A percentile compares a stretch with the other conserved stretches of the same genome.
Evolutionary conservation across 495 filamentous ascomycete species (phyloP).

Genomic region (Polyplosphaeria fusca): DNA sequence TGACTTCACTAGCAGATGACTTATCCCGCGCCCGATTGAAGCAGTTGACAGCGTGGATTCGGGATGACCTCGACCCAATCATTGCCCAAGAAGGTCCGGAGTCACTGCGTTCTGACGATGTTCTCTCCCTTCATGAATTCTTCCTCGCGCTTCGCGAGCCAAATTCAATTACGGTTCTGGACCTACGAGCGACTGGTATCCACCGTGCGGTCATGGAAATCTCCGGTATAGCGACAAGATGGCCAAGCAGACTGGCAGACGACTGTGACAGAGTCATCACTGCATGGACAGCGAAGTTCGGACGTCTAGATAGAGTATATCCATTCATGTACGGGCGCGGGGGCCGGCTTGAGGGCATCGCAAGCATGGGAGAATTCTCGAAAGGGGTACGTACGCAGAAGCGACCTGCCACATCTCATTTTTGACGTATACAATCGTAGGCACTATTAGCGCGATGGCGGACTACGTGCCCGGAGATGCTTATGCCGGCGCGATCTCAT

Average conservation of each 20-base stretch:
- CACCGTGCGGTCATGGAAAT: conserved; percentile 39
- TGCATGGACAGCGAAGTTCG: conserved; percentile 34
- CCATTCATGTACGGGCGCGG: conserved; percentile 38
- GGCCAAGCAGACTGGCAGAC: conserved; percentile 39
- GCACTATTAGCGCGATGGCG: conserved; percentile 29
- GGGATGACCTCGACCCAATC: conserved; percentile 42
- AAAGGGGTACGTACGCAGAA: conserved; percentile 22
- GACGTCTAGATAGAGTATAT: conserved; percentile 31
- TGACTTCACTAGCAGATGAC: conserved; percentile 1
- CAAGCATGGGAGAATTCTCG: conserved; percentile 29
- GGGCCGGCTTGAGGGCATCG: conserved; percentile 37
- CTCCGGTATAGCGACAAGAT: conserved; percentile 39
- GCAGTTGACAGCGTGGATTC: conserved; percentile 37
- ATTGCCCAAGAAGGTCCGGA: conserved; percentile 41
- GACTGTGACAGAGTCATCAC: conserved; percentile 37
- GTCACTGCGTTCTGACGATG: conserved; percentile 37
- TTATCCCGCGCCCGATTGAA: conserved; percentile 15
- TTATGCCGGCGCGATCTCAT: conserved; percentile 7
- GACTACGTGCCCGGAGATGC: conserved; percentile 10
- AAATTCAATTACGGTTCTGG: conserved; percentile 23
- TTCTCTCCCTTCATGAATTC: conserved; percentile 39
- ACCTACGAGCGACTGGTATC: conserved; percentile 38
- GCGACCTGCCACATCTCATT: neutral
- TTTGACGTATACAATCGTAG: conserved; percentile 3
- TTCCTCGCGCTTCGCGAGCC: conserved; percentile 29